These are phyloP conservation scores for Capsaspora owczarzaki DNA, from an alignment of 78 protist genomes.

Conservation along the genomic window DNA sequence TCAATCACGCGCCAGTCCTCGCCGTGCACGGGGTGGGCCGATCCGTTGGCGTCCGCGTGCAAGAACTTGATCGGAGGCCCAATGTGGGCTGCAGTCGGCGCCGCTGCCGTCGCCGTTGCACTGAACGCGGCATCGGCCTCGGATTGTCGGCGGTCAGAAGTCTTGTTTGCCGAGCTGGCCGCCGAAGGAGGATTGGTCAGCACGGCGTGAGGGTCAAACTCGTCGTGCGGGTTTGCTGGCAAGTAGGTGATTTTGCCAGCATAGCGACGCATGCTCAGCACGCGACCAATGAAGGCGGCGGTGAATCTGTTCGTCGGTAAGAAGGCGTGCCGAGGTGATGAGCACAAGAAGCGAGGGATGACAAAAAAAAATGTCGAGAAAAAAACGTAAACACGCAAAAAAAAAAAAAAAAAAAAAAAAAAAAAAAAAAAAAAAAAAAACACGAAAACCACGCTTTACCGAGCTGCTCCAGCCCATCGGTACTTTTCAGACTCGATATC, in stretches of 20 bases:
- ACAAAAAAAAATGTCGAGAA: too few relatives aligned
- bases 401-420: too few relatives aligned
- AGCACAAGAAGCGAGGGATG: too few relatives aligned
- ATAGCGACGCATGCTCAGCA: conserved; percentile 24
- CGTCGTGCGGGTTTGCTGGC: too few relatives aligned
- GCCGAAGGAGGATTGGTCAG: too few relatives aligned
- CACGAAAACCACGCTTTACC: too few relatives aligned
- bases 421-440: too few relatives aligned
- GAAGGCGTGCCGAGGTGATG: too few relatives aligned
- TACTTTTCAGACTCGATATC: conserved; percentile 46
- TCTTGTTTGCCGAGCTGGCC: neutral
- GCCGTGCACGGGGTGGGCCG: neutral
- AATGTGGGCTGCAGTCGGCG: neutral
- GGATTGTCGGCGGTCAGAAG: neutral
- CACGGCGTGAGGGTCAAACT: neutral
- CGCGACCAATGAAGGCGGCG: conserved; percentile 23
- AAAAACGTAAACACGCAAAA: too few relatives aligned
- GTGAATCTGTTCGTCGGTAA: too few relatives aligned
- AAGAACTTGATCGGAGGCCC: too few relatives aligned
- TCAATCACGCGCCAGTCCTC: neutral
- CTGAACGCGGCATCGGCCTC: neutral
- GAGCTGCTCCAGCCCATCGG: conserved; percentile 35
- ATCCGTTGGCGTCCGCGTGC: neutral
- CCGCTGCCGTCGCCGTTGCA: neutral
- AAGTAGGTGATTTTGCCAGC: neutral